These are phyloP conservation scores for Acrasis kona DNA, from an alignment of 78 protist genomes.

Conservation along the genomic window DNA sequence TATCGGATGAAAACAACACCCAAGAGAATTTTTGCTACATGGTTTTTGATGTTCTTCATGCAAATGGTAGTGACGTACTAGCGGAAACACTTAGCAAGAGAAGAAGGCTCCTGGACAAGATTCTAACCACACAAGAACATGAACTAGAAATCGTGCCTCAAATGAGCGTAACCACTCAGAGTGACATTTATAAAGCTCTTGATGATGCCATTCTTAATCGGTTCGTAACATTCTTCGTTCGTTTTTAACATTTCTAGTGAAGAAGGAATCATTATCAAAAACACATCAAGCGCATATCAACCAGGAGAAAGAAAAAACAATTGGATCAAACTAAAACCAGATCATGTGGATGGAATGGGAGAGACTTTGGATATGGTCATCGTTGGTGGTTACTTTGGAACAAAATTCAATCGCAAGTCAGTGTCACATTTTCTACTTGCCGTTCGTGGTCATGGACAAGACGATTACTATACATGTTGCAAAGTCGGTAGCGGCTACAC, in stretches of 20 bases:
- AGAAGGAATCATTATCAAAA: constrained; percentile 77
- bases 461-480: not conserved
- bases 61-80: constrained; percentile 42
- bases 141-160: constrained; percentile 27
- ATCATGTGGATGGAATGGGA: constrained; percentile 55
- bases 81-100: constrained; percentile 37
- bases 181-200: constrained; percentile 21
- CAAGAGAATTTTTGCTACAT: constrained; percentile 16
- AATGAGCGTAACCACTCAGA: not conserved
- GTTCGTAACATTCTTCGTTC: not conserved
- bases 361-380: constrained; percentile 70
- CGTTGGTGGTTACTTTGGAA: constrained; percentile 75
- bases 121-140: not conserved
- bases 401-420: constrained; percentile 43
- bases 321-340: constrained; percentile 83
- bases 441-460: not conserved
- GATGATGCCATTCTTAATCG: constrained; percentile 14
- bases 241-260: constrained; percentile 20
- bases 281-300: constrained; percentile 21
- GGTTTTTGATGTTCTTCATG: constrained; percentile 64
- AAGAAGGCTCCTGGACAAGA: not conserved
- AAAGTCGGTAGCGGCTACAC: constrained; percentile 38
- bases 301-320: constrained; percentile 46
- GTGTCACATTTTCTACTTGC: constrained; percentile 71
- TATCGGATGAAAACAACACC: not conserved